Evolutionary conservation across 1,139 yeast genomes (phyloP), one percentile per base, ranked within the genome.

Genomic region (Suhomyces yuchorum): DNA sequence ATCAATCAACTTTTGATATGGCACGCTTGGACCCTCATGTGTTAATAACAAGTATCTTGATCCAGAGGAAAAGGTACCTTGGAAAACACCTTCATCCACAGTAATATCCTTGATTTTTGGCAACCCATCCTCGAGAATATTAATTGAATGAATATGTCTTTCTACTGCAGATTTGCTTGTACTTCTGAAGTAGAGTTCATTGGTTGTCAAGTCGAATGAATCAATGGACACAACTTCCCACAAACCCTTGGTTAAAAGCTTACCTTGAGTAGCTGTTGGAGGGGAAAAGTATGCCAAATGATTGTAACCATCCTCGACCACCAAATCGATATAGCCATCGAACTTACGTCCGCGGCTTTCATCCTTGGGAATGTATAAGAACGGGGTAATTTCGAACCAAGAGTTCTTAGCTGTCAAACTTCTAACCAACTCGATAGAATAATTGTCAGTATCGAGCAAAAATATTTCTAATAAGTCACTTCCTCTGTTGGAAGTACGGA

Each of bases 301-400:
- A 54, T 77, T 78, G 61, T 66, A 80, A 0, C 85, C 85, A 48
- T 74, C 73, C 20, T 74, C 69, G 34, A 71, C 77, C n/a, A 81
- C 70, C 4, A 80, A 67, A 56, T 81, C 85, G 43, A 81, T 73
- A 55, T 80, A 81, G 0, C 85, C 85, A 57, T 80, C 83, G 23
- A 66, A 51, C 14, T 58, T 48, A 42, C 82, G 66, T 8, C 80
- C 78, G 28, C 59, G 53, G 1, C 66, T 40, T 19, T 66, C 70
- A 52, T 87, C 81, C 50, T 80, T 79, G 8, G 97, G 96, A 36
- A 93, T 76, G 59, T 70, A 85, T 30, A 80, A 67, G 0, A 95
- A 84, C 55, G 85, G 82, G 8, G 89, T 80, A 35, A 92, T 83
- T 63, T 93, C 99, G 73, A 92, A 90, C 78, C 88, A 80, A 9